These are phyloP conservation scores for Colletotrichum falcatum DNA, from an alignment of 2,329 filamentous ascomycete species.

Conservation along the genomic window DNA sequence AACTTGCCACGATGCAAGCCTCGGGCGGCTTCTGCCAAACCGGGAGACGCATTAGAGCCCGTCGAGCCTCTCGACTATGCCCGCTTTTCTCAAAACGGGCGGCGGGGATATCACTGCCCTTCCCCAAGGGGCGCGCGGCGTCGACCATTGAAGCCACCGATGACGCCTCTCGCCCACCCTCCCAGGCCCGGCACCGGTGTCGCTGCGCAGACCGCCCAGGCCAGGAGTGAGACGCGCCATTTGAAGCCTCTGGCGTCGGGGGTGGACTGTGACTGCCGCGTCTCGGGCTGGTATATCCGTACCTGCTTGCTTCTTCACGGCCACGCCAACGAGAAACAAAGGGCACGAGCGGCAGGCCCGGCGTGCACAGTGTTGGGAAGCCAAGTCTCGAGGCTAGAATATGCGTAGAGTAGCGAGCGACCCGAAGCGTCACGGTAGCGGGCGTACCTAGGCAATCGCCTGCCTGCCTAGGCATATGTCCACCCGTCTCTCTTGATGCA, in stretches of 20 bases:
- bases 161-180: conserved; percentile 20
- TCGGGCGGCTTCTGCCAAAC: conserved; percentile 10
- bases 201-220: conserved; percentile 20
- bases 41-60: conserved; percentile 11
- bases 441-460: not conserved
- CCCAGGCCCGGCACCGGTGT: not conserved
- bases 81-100: conserved; percentile 1
- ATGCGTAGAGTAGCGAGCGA: too few relatives aligned
- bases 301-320: conserved; percentile 1
- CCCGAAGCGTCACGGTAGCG: conserved; percentile 9
- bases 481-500: not conserved
- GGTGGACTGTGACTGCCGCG: conserved; percentile 5
- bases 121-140: not conserved
- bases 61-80: conserved; percentile 10
- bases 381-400: not conserved
- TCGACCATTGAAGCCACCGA: conserved; percentile 28
- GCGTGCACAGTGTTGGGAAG: not conserved
- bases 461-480: not conserved
- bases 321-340: conserved; percentile 18
- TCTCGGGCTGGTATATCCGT: not conserved
- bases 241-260: conserved; percentile 22
- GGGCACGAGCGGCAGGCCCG: conserved; percentile 17
- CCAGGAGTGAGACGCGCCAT: conserved; percentile 36
- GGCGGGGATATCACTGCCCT: not conserved
- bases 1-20: not conserved